Percentiles rank a stretch among this genome's conserved stretches.
Evolutionary conservation across 768 basidiomycete genomes (phyloP).

Genomic region (Kondoa malvinella): DNA sequence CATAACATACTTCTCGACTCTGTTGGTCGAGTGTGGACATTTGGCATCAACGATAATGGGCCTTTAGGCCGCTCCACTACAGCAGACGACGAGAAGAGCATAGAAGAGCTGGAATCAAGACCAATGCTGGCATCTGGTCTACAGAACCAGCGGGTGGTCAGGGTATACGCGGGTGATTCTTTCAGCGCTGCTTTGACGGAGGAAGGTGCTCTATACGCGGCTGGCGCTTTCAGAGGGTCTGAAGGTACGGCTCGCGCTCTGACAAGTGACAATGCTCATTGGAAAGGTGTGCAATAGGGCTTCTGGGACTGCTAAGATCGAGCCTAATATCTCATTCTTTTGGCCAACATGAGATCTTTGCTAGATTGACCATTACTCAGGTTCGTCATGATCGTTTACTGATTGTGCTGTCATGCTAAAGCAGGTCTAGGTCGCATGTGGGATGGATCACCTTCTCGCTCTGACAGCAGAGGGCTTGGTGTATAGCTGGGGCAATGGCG

Average conservation of each 20-base stretch:
- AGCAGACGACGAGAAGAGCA: constrained; percentile 26
- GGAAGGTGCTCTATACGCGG: constrained; percentile 64
- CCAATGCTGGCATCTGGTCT: constrained; percentile 30
- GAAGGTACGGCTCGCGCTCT: not conserved
- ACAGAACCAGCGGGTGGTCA: constrained; percentile 66
- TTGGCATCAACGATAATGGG: constrained; percentile 30
- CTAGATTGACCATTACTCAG: not conserved
- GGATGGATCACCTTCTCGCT: constrained; percentile 75
- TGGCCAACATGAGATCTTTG: not conserved
- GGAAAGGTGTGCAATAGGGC: no score
- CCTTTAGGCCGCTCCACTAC: constrained; percentile 33
- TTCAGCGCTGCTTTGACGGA: constrained; percentile 68
- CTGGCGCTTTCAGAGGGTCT: constrained; percentile 72
- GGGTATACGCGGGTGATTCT: constrained; percentile 68
- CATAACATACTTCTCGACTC: constrained; percentile 80
- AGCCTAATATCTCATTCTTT: not conserved
- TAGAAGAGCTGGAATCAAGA: constrained; percentile 32
- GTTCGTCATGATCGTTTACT: not conserved
- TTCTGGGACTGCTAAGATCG: no score
- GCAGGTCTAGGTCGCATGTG: constrained; percentile 44
- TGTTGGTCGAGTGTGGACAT: constrained; percentile 40
- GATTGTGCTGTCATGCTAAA: not conserved
- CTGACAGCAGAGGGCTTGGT: constrained; percentile 65
- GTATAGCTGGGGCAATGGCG: constrained; percentile 77
- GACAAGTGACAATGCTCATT: no score